These are phyloP conservation scores for Vaccinium corymbosum DNA, from an alignment of 148 eudicot species.

Conservation along the genomic window DNA sequence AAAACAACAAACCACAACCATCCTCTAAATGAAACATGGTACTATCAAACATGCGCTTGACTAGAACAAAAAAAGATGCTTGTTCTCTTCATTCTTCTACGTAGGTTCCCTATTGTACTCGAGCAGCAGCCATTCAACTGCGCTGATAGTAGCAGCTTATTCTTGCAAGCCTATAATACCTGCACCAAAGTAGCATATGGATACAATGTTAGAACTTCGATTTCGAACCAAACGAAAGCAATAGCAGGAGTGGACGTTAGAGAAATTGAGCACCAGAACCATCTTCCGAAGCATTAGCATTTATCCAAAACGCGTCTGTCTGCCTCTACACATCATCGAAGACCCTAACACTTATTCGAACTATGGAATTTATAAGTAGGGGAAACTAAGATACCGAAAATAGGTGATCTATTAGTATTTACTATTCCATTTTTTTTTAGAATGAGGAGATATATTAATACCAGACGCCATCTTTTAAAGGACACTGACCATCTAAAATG, in stretches of 20 bases:
- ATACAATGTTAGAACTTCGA: background rate
- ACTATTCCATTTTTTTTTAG: background rate
- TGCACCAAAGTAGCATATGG: slow-evolving; percentile 13
- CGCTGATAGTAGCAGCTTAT: slow-evolving; percentile 15
- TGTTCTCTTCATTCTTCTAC: background rate
- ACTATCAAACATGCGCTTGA: no score
- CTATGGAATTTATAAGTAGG: background rate
- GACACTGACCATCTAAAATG: background rate
- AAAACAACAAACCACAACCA: no score
- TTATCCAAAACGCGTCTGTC: background rate
- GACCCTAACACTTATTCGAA: background rate
- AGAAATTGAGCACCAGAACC: background rate
- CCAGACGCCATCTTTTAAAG: background rate
- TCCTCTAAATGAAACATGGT: no score
- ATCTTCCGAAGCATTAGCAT: background rate
- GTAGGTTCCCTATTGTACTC: background rate
- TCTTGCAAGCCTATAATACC: slow-evolving; percentile 56
- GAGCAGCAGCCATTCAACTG: background rate
- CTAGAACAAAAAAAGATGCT: background rate
- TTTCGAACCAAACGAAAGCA: background rate
- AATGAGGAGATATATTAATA: background rate
- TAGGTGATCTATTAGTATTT: background rate
- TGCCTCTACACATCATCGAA: background rate
- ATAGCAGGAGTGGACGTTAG: background rate
- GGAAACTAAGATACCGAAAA: background rate